Evolutionary conservation across 2,329 filamentous ascomycete species (phyloP), one percentile per base, ranked within the genome.

Genomic region (Sclerotinia sclerotiorum): DNA sequence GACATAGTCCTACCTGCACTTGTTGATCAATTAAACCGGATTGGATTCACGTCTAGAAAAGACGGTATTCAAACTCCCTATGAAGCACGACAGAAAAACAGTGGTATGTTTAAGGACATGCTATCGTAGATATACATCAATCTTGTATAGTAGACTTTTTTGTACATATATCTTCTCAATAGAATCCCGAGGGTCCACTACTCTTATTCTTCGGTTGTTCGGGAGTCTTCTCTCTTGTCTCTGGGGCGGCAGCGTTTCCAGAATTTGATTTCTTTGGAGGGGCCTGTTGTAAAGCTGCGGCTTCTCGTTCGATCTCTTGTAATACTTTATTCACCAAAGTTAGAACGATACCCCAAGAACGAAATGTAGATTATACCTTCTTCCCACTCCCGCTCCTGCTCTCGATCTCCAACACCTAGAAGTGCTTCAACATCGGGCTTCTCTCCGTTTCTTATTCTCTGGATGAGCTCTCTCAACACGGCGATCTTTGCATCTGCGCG

Each of bases 331-430:
- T 21, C 24, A 39, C 11, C 8, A 21, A 27, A 27, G 21, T 57
- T 60, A 65, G 62, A 54, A 60, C 5, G 52, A 52, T 64, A 21
- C 55, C 57, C 51, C 65, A 46, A 35, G 54, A 58, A 42, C 27
- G 21, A 11, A 58, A 58, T 51, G 35, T 24, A 65, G 62, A 68
- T 79, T 84, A 77, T 81, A 91, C 92, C 87, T 78, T 96, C 89
- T 79, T 94, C 91, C 96, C 95, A 99, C 75, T 93, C 92, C 71
- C 84, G 82, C 80, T 99, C 95, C 77, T 87, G 87, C 72, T 85
- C 84, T 55, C 85, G 81, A 75, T 95, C 87, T 0, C 93, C 93
- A 0, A 92, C 91, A 4, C 95, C 94, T 62, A 99, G 79, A 51
- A 88, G 81, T 76, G 87, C 88, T 78, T 95, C 92, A 2, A 98